A percentile compares a stretch with the other conserved stretches of the same genome.
Conservation (phyloP, 129 eudicot genomes). For the Chrysanthemum makinoi region DNA sequence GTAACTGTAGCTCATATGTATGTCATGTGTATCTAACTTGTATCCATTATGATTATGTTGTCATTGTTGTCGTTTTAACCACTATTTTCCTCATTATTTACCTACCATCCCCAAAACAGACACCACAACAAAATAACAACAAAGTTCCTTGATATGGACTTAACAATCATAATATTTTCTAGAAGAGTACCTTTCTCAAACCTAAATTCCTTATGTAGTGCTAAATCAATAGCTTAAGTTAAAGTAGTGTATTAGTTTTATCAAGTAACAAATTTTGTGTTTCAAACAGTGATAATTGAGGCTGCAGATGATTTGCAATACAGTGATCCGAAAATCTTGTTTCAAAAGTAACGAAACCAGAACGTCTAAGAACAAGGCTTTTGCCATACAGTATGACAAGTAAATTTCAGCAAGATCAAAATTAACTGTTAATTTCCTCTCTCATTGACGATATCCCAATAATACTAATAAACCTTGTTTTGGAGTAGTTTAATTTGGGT, state of each 20-base stretch:
- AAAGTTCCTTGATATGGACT: conserved; percentile 19
- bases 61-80: too few species aligned
- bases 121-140: neutral
- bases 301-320: neutral
- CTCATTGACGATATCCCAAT: too few species aligned
- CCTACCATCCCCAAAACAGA: too few species aligned
- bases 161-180: conserved; percentile 3
- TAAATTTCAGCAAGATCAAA: too few species aligned
- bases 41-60: too few species aligned
- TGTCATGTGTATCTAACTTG: too few species aligned
- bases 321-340: neutral
- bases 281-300: neutral
- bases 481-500: neutral
- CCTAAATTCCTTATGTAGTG: neutral
- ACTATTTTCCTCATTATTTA: too few species aligned
- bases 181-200: neutral
- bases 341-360: neutral
- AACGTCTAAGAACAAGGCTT: neutral
- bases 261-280: neutral
- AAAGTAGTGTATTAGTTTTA: too few species aligned
- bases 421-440: too few species aligned
- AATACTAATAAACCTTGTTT: too few species aligned
- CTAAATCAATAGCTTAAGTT: too few species aligned
- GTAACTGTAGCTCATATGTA: too few species aligned
- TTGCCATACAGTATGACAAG: neutral